Evolutionary conservation across 805 yeast genomes (phyloP).

Genomic region (Yarrowia deformans): DNA sequence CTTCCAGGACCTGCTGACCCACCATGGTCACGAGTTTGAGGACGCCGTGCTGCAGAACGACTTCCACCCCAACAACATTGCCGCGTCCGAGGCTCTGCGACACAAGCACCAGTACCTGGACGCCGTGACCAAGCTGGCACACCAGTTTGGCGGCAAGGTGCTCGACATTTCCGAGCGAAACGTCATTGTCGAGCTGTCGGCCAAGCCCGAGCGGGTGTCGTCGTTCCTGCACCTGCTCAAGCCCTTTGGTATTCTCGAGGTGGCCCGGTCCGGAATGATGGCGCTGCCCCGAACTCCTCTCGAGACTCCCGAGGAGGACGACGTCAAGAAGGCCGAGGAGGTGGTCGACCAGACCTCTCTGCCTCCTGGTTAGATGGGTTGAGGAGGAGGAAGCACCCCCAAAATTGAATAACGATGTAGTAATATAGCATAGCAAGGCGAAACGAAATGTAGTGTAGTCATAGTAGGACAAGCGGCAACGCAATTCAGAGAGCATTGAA

Average conservation of each 20-base stretch:
- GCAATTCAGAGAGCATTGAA: too few relatives aligned
- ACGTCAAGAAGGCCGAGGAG: constrained; percentile 61
- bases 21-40: constrained; percentile 63
- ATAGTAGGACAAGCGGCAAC: too few relatives aligned
- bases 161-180: constrained; percentile 93
- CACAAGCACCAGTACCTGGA: constrained; percentile 89
- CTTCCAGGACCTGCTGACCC: constrained; percentile 90
- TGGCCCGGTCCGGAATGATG: constrained; percentile 98
- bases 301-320: constrained; percentile 57
- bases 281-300: constrained; percentile 96
- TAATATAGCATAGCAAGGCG: not conserved
- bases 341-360: constrained; percentile 86
- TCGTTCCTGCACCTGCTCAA: constrained; percentile 87
- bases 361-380: constrained; percentile 90
- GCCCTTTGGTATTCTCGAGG: constrained; percentile 95
- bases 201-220: constrained; percentile 89
- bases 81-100: constrained; percentile 91
- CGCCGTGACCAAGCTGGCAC: constrained; percentile 79
- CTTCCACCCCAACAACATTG: constrained; percentile 88
- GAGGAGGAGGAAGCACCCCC: too few relatives aligned
- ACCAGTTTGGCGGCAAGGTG: constrained; percentile 90
- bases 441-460: too few relatives aligned
- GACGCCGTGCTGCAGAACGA: constrained; percentile 51
- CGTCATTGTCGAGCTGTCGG: constrained; percentile 91
- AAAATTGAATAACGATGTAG: not conserved